phyloP scores from a whole-genome alignment of 768 basidiomycete genomes.

The Asterophora lycoperdoides region DNA sequence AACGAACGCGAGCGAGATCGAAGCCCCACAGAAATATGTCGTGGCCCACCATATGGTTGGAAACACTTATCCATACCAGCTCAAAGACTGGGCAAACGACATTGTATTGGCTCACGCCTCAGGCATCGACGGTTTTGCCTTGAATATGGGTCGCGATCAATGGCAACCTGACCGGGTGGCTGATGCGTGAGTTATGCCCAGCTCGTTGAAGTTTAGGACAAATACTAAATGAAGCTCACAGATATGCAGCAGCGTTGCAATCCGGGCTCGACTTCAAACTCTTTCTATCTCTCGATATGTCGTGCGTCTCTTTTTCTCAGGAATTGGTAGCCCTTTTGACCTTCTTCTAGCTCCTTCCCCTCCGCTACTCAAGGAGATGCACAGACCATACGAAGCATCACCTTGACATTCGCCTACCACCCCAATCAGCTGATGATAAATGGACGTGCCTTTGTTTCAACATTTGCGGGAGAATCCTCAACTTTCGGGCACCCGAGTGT shows the following conservation, averaged over 20 bases:
- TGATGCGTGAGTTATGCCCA: conserved; percentile 47
- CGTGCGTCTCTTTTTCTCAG: conserved; percentile 35
- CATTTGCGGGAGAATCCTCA: conserved; percentile 69
- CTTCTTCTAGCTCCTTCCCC: conserved; percentile 43
- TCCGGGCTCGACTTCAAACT: conserved; percentile 60
- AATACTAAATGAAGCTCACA: conserved; percentile 18
- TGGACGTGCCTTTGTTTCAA: conserved; percentile 54
- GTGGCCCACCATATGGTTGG: conserved; percentile 63
- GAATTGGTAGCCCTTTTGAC: not conserved
- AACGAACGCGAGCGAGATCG: conserved; percentile 1
- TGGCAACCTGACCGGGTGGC: conserved; percentile 63
- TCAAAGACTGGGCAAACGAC: conserved; percentile 45
- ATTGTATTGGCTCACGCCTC: conserved; percentile 50
- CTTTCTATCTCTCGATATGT: conserved; percentile 78
- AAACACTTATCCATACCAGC: conserved; percentile 60
- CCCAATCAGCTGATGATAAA: conserved; percentile 53
- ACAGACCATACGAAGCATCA: conserved; percentile 45
- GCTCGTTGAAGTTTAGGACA: not conserved
- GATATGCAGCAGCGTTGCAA: conserved; percentile 53
- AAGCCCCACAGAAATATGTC: conserved; percentile 38
- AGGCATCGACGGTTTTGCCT: conserved; percentile 66
- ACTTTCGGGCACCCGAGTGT: conserved; percentile 54
- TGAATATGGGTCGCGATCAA: conserved; percentile 62
- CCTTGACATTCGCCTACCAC: conserved; percentile 49
- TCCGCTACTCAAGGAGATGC: conserved; percentile 49